Percentiles rank a stretch among this genome's conserved stretches.
phyloP scores from a whole-genome alignment of 306 rosid genomes.

The Dryas octopetala region DNA sequence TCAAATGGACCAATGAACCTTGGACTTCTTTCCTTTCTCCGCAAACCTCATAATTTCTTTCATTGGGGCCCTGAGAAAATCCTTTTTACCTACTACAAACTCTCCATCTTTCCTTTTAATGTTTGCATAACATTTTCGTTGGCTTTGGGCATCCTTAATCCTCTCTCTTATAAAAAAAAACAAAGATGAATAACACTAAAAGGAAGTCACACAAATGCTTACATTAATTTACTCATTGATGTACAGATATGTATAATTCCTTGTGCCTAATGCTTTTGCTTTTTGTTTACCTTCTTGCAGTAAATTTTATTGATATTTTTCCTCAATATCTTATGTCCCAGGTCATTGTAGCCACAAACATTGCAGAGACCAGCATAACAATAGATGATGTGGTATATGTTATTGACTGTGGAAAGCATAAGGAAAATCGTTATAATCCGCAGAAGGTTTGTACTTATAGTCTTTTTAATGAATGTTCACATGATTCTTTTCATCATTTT shows the following conservation, averaged over 20 bases:
- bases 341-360: conserved; percentile 92
- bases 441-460: conserved; percentile 64
- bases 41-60: no score
- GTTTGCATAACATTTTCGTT: no score
- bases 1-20: no score
- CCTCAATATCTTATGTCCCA: conserved; percentile 31
- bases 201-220: background rate
- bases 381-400: conserved; percentile 93
- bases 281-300: background rate
- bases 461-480: conserved; percentile 9
- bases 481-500: background rate
- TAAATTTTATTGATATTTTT: conserved; percentile 12
- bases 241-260: background rate
- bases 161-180: background rate
- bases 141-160: no score
- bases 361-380: conserved; percentile 97
- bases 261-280: background rate
- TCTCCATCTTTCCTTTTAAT: no score
- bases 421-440: conserved; percentile 94
- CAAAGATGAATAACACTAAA: background rate
- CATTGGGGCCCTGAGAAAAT: no score
- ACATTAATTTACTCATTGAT: background rate
- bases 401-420: conserved; percentile 90
- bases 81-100: no score
- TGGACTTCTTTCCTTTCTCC: no score